phyloP scores from a whole-genome alignment of 805 yeast genomes.

The Yamadazyma philogaea region DNA sequence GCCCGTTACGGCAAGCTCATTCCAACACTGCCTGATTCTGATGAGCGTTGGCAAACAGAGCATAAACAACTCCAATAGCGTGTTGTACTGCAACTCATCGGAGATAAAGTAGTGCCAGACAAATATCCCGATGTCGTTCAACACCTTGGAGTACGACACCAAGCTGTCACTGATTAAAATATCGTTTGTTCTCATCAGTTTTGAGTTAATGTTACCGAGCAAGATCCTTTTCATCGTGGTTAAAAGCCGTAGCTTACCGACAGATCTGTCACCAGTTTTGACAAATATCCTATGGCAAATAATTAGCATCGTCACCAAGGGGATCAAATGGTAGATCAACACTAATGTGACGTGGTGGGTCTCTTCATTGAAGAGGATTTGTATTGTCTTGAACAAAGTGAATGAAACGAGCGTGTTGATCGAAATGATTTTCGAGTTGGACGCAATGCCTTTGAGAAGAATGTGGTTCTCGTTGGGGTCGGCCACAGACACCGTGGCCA shows the following conservation, averaged over 20 bases:
- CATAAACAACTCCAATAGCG: slow-evolving; percentile 28
- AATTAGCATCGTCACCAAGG: slow-evolving; percentile 34
- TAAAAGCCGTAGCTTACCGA: slow-evolving; percentile 43
- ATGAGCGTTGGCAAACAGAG: slow-evolving; percentile 63
- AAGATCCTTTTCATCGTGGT: slow-evolving; percentile 52
- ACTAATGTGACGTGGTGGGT: slow-evolving; percentile 10
- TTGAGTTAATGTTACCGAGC: slow-evolving; percentile 56
- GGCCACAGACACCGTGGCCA: slow-evolving; percentile 28
- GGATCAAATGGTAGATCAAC: slow-evolving; percentile 23
- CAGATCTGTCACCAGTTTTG: slow-evolving; percentile 24
- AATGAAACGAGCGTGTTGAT: slow-evolving; percentile 18
- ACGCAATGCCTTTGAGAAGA: slow-evolving; percentile 34
- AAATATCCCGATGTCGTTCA: slow-evolving; percentile 67
- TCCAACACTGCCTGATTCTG: slow-evolving; percentile 77
- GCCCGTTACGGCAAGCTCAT: slow-evolving; percentile 55
- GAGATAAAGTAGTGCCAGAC: slow-evolving; percentile 41
- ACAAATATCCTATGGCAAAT: slow-evolving; percentile 34
- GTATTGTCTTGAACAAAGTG: slow-evolving; percentile 12
- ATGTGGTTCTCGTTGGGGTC: slow-evolving; percentile 28
- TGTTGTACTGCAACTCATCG: slow-evolving; percentile 30
- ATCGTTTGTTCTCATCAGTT: slow-evolving; percentile 66
- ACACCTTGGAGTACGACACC: slow-evolving; percentile 73
- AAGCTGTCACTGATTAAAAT: slow-evolving; percentile 80
- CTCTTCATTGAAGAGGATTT: slow-evolving; percentile 11
- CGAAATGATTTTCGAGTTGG: slow-evolving; percentile 26